Percentiles rank a stretch among this genome's conserved stretches.
phyloP scores from a whole-genome alignment of 257 asterid species.

The Scutellaria galericulata region DNA sequence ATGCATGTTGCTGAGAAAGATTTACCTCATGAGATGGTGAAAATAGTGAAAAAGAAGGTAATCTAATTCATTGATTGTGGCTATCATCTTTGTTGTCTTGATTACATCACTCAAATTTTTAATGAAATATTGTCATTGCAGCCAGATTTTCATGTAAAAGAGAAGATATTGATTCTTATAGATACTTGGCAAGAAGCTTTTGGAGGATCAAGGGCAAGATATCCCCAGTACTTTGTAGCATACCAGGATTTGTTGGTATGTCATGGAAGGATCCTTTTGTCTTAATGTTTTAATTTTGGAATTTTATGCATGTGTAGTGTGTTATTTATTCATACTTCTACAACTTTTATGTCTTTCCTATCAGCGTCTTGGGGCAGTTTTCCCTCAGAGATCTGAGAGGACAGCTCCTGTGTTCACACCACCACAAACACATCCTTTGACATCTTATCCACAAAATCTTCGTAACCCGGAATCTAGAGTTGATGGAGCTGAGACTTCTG shows the following conservation, averaged over 20 bases:
- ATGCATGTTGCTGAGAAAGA: conserved; percentile 82
- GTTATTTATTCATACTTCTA: conserved; percentile 26
- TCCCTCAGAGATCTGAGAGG: conserved; percentile 93
- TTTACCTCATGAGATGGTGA: conserved; percentile 80
- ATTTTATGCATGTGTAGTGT: conserved; percentile 27
- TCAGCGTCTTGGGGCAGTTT: conserved; percentile 96
- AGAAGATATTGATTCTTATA: conserved; percentile 90
- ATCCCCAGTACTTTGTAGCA: conserved; percentile 89
- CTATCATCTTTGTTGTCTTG: conserved; percentile 21
- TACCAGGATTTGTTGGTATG: conserved; percentile 95
- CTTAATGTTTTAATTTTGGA: conserved; percentile 30
- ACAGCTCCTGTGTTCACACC: conserved; percentile 93
- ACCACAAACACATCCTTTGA: conserved; percentile 85
- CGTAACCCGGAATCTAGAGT: conserved; percentile 68
- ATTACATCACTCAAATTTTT: conserved; percentile 23
- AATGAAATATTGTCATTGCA: conserved; percentile 51
- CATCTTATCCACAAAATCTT: conserved; percentile 87
- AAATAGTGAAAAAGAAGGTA: conserved; percentile 82
- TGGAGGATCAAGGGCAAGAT: conserved; percentile 95
- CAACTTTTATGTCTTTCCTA: conserved; percentile 37
- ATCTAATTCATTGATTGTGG: conserved; percentile 24
- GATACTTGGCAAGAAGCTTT: conserved; percentile 99
- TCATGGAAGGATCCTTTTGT: conserved; percentile 18
- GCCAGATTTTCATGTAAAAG: conserved; percentile 98
- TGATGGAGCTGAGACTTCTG: conserved; percentile 82